These are phyloP conservation scores for Grigorovia jiainica DNA, from an alignment of 805 yeast species.

Conservation along the genomic window DNA sequence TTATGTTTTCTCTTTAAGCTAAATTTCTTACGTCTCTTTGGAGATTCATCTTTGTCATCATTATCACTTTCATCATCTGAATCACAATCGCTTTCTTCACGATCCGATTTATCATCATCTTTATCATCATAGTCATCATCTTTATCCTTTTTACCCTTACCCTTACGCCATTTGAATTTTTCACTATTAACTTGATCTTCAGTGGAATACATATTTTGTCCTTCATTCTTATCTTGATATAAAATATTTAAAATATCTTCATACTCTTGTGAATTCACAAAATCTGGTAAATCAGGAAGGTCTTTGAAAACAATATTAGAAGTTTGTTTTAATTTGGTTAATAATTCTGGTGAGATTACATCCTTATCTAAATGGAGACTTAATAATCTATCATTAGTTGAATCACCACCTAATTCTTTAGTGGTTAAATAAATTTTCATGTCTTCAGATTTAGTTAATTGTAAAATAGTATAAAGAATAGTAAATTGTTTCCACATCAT, in stretches of 20 bases:
- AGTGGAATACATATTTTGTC: not conserved
- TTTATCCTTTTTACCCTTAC: not conserved
- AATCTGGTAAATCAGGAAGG: slow-evolving; percentile 22
- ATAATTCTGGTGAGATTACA: slow-evolving; percentile 14
- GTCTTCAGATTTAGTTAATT: slow-evolving; percentile 4
- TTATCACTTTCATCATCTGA: not conserved
- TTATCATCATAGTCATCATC: slow-evolving; percentile 1
- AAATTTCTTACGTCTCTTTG: not conserved
- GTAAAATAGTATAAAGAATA: not conserved
- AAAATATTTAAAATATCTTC: slow-evolving; percentile 3
- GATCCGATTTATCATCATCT: not conserved
- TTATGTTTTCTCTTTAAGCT: not conserved
- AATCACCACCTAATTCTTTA: slow-evolving; percentile 17
- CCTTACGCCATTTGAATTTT: not conserved
- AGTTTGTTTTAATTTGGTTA: slow-evolving; percentile 13
- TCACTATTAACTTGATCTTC: not conserved
- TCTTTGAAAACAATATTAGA: slow-evolving; percentile 22
- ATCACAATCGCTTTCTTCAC: not conserved
- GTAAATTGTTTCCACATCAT: slow-evolving; percentile 9
- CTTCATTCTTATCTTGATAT: slow-evolving; percentile 1
- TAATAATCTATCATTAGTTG: slow-evolving; percentile 10
- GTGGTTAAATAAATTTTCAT: slow-evolving; percentile 9
- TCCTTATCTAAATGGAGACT: slow-evolving; percentile 12
- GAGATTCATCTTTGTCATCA: not conserved
- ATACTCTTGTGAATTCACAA: slow-evolving; percentile 18